These are phyloP conservation scores for Aspergillus uvarum DNA, from an alignment of 2,329 filamentous ascomycete species.

Conservation along the genomic window DNA sequence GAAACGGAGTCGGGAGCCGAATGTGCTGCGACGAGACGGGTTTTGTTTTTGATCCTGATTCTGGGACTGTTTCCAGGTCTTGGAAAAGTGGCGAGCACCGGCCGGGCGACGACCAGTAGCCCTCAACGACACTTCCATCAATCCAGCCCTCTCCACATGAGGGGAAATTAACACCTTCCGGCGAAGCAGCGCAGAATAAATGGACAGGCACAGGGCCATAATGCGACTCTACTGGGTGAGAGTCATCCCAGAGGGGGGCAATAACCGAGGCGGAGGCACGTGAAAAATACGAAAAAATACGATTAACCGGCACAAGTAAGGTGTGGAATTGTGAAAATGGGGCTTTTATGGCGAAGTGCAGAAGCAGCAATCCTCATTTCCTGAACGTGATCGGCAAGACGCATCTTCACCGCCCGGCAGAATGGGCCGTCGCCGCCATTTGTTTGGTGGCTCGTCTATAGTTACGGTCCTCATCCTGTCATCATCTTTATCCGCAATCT, in stretches of 20 bases:
- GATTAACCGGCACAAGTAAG: neutral
- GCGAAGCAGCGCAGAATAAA: slow-evolving; percentile 24
- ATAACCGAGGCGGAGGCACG: slow-evolving; percentile 1
- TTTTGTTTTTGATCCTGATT: slow-evolving; percentile 40
- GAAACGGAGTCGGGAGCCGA: slow-evolving; percentile 56
- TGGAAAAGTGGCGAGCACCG: slow-evolving; percentile 39
- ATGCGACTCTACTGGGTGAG: slow-evolving; percentile 31
- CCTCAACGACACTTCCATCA: slow-evolving; percentile 36
- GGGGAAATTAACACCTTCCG: slow-evolving; percentile 24
- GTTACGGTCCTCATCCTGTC: too few relatives aligned
- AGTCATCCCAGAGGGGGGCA: slow-evolving; percentile 18
- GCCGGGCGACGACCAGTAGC: slow-evolving; percentile 31
- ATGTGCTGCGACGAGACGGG: slow-evolving; percentile 49
- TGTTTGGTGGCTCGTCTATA: neutral
- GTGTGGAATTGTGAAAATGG: neutral
- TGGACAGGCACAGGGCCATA: slow-evolving; percentile 38
- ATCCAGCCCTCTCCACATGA: slow-evolving; percentile 23
- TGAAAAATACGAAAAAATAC: neutral
- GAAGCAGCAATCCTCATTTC: slow-evolving; percentile 7
- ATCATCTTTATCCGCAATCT: neutral
- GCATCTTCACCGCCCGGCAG: slow-evolving; percentile 24
- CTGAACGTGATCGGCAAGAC: neutral
- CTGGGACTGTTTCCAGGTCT: slow-evolving; percentile 42
- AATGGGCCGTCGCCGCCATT: slow-evolving; percentile 10
- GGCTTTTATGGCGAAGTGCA: neutral